phyloP scores from a whole-genome alignment of 495 filamentous ascomycete species.

The Penicillium psychrofluorescens region DNA sequence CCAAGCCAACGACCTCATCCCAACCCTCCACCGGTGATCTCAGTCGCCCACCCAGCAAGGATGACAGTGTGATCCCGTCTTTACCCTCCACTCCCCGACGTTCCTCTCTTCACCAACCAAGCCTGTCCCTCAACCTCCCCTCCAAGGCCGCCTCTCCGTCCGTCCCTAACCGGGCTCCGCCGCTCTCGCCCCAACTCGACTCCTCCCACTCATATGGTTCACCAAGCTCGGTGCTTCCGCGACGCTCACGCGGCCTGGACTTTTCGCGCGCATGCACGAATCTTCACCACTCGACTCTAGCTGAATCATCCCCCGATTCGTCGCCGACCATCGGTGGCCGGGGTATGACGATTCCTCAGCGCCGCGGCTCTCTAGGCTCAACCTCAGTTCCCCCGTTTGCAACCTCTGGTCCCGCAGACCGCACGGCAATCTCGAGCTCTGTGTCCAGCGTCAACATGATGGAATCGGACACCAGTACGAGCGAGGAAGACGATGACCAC shows the following conservation, averaged over 20 bases:
- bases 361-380: conserved; percentile 43
- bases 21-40: conserved; percentile 22
- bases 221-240: conserved; percentile 73
- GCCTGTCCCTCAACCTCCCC: conserved; percentile 70
- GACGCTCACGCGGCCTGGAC: conserved; percentile 80
- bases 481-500: conserved; percentile 66
- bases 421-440: conserved; percentile 71
- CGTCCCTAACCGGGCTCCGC: conserved; percentile 56
- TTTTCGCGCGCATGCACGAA: conserved; percentile 93
- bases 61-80: conserved; percentile 62
- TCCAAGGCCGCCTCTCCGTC: conserved; percentile 48
- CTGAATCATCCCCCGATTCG: conserved; percentile 87
- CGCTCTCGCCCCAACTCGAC: conserved; percentile 81
- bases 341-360: conserved; percentile 68
- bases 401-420: conserved; percentile 48
- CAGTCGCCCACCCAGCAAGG: conserved; percentile 51
- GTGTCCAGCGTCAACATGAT: conserved; percentile 78
- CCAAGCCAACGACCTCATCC: conserved; percentile 21
- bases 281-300: conserved; percentile 90
- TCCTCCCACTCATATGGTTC: conserved; percentile 76
- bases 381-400: conserved; percentile 33
- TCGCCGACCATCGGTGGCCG: conserved; percentile 79
- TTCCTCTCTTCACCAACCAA: conserved; percentile 51
- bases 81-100: conserved; percentile 60
- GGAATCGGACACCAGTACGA: conserved; percentile 67